A percentile compares a stretch with the other conserved stretches of the same genome.
phyloP scores from a whole-genome alignment of 768 basidiomycete genomes.

The Ephemerocybe angulata region DNA sequence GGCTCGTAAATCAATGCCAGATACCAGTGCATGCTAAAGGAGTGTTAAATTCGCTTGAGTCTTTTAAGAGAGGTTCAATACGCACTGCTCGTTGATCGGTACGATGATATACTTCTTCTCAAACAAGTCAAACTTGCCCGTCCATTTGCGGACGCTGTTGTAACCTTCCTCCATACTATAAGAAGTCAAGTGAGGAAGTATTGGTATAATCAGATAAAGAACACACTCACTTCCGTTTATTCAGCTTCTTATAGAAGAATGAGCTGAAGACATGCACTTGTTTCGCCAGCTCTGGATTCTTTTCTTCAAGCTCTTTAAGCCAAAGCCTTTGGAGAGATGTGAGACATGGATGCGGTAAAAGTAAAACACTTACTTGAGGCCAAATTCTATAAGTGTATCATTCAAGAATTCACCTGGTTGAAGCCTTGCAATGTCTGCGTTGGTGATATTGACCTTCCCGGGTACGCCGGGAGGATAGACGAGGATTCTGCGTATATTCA shows the following conservation, averaged over 20 bases:
- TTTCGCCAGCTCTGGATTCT: slow-evolving; percentile 58
- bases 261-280: slow-evolving; percentile 92
- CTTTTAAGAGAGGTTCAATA: no score
- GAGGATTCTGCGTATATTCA: slow-evolving; percentile 50
- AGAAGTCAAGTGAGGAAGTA: slow-evolving; percentile 4
- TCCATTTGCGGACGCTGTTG: slow-evolving; percentile 90
- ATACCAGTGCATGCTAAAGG: slow-evolving; percentile 88
- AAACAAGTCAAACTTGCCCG: slow-evolving; percentile 83
- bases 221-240: slow-evolving; percentile 53
- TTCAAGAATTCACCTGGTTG: slow-evolving; percentile 85
- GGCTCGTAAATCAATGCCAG: slow-evolving; percentile 91
- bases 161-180: slow-evolving; percentile 62
- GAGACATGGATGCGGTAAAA: not conserved
- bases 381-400: slow-evolving; percentile 95
- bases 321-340: slow-evolving; percentile 50
- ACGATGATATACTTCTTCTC: slow-evolving; percentile 89
- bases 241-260: slow-evolving; percentile 96
- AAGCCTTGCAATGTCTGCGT: slow-evolving; percentile 71
- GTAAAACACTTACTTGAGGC: slow-evolving; percentile 67
- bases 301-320: slow-evolving; percentile 53
- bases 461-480: slow-evolving; percentile 68
- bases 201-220: not conserved
- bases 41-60: not conserved
- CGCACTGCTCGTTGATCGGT: slow-evolving; percentile 95
- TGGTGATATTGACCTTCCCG: slow-evolving; percentile 79